phyloP scores from a whole-genome alignment of 2,329 filamentous ascomycete genomes.

The Claviceps arundinis region DNA sequence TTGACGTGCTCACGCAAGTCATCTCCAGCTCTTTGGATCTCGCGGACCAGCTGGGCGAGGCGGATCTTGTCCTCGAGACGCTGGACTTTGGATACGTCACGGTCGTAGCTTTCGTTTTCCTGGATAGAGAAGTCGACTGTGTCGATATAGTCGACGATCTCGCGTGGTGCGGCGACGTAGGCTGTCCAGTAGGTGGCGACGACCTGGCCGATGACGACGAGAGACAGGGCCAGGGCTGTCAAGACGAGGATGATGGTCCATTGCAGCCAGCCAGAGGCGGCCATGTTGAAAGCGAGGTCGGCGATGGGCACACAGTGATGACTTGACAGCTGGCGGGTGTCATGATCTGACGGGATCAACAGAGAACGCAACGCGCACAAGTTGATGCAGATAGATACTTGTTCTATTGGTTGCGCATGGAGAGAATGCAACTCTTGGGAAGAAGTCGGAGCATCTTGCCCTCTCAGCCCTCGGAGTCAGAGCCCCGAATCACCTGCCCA shows the following conservation, averaged over 20 bases:
- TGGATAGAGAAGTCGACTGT: conserved; percentile 47
- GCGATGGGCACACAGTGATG: conserved; percentile 9
- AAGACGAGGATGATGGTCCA: conserved; percentile 46
- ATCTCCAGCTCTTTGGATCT: conserved; percentile 48
- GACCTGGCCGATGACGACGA: conserved; percentile 40
- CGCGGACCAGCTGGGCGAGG: conserved; percentile 41
- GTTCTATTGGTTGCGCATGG: not conserved
- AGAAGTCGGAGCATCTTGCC: no score
- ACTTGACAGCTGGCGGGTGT: conserved; percentile 4
- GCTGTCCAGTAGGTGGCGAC: conserved; percentile 38
- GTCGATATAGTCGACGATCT: conserved; percentile 45
- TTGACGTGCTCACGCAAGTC: conserved; percentile 49
- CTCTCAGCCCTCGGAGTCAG: no score
- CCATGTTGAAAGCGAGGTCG: conserved; percentile 27
- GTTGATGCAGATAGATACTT: not conserved
- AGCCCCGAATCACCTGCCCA: no score
- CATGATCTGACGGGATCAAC: conserved; percentile 4
- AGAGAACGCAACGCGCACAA: not conserved
- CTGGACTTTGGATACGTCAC: conserved; percentile 42
- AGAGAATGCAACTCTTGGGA: no score
- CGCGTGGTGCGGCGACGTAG: conserved; percentile 43
- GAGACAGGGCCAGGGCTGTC: conserved; percentile 42
- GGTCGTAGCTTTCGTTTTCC: conserved; percentile 52
- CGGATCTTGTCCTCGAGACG: conserved; percentile 50
- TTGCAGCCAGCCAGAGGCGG: conserved; percentile 35